Percentiles rank a stretch among this genome's conserved stretches.
Conservation (phyloP, 225 moss, liverwort and hornwort species). For the Straminergon stramineum region DNA sequence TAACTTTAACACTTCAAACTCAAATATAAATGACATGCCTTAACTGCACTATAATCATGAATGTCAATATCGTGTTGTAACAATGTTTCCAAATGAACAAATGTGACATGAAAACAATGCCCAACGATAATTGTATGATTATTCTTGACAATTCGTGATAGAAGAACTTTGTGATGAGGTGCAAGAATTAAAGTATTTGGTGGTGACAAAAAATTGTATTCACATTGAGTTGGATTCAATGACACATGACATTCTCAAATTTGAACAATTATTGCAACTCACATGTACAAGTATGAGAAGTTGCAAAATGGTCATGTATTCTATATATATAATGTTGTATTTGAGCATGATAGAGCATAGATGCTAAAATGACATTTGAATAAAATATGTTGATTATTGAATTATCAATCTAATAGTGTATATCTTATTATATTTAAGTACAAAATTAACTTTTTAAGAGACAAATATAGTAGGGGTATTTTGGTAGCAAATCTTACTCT, state of each 20-base stretch:
- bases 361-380: not conserved
- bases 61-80: no score
- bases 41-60: no score
- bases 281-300: not conserved
- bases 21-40: no score
- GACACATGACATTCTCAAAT: not conserved
- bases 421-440: not conserved
- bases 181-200: not conserved
- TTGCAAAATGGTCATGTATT: not conserved
- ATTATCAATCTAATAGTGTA: not conserved
- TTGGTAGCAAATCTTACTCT: rapidly evolving
- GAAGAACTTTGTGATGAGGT: no score
- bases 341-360: not conserved
- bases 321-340: not conserved
- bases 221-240: not conserved
- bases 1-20: no score
- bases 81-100: no score
- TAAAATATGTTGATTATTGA: not conserved
- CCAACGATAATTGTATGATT: no score
- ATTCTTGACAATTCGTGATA: no score
- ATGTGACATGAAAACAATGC: no score
- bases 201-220: not conserved
- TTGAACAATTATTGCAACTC: not conserved
- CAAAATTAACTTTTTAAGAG: no score
- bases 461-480: not conserved